Percentiles rank a stretch among this genome's conserved stretches.
These are phyloP conservation scores for Bimuria novae-zelandiae DNA, from an alignment of 2,329 filamentous ascomycete species.

Conservation along the genomic window DNA sequence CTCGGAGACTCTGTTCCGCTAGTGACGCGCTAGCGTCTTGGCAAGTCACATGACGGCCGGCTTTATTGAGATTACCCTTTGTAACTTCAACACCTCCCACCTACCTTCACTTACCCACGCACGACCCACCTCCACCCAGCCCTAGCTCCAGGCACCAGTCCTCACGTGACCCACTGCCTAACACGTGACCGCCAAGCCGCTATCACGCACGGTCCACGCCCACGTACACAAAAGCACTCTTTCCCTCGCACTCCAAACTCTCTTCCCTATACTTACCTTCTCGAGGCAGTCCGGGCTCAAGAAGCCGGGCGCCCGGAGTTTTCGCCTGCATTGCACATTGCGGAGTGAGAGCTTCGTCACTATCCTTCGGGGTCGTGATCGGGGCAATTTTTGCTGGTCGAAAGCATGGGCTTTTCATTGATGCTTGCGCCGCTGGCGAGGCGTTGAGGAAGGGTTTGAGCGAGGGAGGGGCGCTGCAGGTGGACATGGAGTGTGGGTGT, in stretches of 20 bases:
- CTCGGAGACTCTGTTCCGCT: too few species aligned
- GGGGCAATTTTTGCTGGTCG: conserved; percentile 39
- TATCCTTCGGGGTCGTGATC: conserved; percentile 41
- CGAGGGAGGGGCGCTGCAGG: too few species aligned
- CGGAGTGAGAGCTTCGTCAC: conserved; percentile 38
- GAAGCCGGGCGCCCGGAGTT: conserved; percentile 31
- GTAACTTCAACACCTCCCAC: too few species aligned
- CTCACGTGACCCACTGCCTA: background rate
- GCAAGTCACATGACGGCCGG: too few species aligned
- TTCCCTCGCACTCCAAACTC: background rate
- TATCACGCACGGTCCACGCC: background rate
- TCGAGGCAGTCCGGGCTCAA: conserved; percentile 38
- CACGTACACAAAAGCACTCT: background rate
- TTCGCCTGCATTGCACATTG: conserved; percentile 46
- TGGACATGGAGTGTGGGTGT: background rate
- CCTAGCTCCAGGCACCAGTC: background rate
- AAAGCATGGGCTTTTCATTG: conserved; percentile 44
- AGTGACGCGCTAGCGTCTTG: too few species aligned
- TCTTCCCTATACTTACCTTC: conserved; percentile 40
- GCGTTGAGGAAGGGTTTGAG: conserved; percentile 49
- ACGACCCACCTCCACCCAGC: background rate
- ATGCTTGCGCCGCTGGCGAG: conserved; percentile 31
- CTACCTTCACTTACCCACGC: too few species aligned
- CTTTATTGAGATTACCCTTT: too few species aligned
- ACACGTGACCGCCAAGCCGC: background rate